phyloP scores from a whole-genome alignment of 2,329 filamentous ascomycete species.

The Aureobasidium vineae region DNA sequence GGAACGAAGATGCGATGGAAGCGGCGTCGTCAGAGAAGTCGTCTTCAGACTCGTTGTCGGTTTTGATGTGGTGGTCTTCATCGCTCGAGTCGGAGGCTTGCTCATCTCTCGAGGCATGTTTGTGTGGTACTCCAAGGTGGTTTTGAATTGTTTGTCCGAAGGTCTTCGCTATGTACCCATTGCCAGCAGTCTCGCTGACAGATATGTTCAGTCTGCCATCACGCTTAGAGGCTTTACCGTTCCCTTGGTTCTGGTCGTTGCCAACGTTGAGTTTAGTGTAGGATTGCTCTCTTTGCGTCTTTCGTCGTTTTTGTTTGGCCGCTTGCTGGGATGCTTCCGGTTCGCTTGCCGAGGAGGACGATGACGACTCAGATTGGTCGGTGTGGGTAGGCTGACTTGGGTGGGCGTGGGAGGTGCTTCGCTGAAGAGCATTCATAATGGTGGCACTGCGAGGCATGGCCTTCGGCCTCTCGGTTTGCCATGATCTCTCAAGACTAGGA shows the following conservation, averaged over 20 bases:
- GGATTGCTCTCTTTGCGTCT: slow-evolving; percentile 28
- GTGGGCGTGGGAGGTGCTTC: neutral
- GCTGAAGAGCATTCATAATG: slow-evolving; percentile 14
- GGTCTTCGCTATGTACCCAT: slow-evolving; percentile 70
- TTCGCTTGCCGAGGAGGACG: neutral
- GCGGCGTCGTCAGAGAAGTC: slow-evolving; percentile 27
- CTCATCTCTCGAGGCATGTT: slow-evolving; percentile 31
- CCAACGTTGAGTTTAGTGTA: slow-evolving; percentile 59
- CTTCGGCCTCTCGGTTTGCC: slow-evolving; percentile 25
- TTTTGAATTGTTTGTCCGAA: slow-evolving; percentile 63
- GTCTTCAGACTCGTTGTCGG: slow-evolving; percentile 23
- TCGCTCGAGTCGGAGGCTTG: neutral
- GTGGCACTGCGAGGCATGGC: slow-evolving; percentile 11
- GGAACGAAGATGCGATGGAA: slow-evolving; percentile 34
- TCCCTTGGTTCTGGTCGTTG: slow-evolving; percentile 64
- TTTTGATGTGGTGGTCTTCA: slow-evolving; percentile 27
- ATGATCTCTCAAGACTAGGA: slow-evolving; percentile 20
- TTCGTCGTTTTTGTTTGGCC: slow-evolving; percentile 23
- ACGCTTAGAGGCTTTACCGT: slow-evolving; percentile 62
- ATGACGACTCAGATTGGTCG: neutral
- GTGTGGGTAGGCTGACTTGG: neutral
- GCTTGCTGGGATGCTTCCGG: neutral
- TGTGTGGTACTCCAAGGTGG: slow-evolving; percentile 47
- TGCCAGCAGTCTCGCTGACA: slow-evolving; percentile 67
- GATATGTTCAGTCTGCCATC: slow-evolving; percentile 72